Evolutionary conservation across 495 filamentous ascomycete species (phyloP), one percentile per base, ranked within the genome.

Genomic region (Jackrogersella minutella): DNA sequence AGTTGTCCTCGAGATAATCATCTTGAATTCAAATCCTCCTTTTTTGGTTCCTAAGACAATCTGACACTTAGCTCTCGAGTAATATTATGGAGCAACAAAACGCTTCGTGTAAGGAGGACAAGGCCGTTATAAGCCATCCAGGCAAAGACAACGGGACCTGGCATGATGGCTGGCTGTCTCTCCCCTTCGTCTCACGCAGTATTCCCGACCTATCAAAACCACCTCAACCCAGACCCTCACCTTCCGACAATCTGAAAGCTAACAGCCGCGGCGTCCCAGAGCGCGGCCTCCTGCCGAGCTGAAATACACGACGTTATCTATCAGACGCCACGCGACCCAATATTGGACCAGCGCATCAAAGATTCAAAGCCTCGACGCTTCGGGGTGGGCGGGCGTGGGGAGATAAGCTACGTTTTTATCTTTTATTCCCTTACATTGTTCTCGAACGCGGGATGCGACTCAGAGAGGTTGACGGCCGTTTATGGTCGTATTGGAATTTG

Each of bases 401-500:
- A 2, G 17, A 30, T 1, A 30, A 31, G 6, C 44, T 1, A 10
- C 22, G 26, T 16, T 40, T 49, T 31, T 31, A 30, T 36, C 33
- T 36, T n/a, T n/a, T 36, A 3, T 36, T 36, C 33, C 11, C 9
- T 36, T 36, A 2, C 17, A 2, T 26, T 17, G n/a, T 16, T 49
- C 24, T 31, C 24, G 14, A 1, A 26, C 14, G 2, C 44, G 21
- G 5, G n/a, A 28, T 31, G 44, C 11, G 21, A 31, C 44, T 49
- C 10, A 16, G 17, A 30, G 37, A 33, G 16, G 30, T 36, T 40
- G 39, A 37, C 13, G 33, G 13, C 56, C 41, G 56, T 19, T 49
- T 21, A 44, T 40, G 19, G 56, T 59, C 47, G 58, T 33, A 53
- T 44, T 33, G 28, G 36, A 16, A 30, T 1, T n/a, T 34, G 60